A percentile compares a stretch with the other conserved stretches of the same genome.
Conservation (phyloP, 1,284 basidiomycete genomes). For the Microbotryum violaceum region DNA sequence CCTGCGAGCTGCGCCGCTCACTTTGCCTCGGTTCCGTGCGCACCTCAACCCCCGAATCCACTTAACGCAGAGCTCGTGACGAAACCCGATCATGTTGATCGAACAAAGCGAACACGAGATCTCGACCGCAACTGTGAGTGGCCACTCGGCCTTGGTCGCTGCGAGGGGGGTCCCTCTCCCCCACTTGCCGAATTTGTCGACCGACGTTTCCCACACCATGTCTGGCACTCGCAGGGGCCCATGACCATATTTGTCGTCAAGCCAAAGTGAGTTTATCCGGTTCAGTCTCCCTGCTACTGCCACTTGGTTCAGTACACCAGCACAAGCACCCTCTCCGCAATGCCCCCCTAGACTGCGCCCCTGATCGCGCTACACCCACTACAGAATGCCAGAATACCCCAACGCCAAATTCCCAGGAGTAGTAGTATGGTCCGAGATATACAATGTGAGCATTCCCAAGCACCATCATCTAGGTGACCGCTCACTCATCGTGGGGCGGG, state of each 20-base stretch:
- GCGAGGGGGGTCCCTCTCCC: too few relatives aligned
- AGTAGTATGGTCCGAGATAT: slow-evolving; percentile 42
- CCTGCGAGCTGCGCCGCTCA: too few relatives aligned
- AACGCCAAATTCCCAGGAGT: slow-evolving; percentile 63
- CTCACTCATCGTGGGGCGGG: too few relatives aligned
- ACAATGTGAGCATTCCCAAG: slow-evolving; percentile 36
- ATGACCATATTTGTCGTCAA: slow-evolving; percentile 71
- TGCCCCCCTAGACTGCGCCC: neutral
- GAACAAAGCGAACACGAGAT: slow-evolving; percentile 7
- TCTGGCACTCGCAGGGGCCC: slow-evolving; percentile 43
- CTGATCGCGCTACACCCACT: neutral
- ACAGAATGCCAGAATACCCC: slow-evolving; percentile 58
- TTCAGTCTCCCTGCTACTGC: neutral
- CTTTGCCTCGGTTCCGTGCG: too few relatives aligned
- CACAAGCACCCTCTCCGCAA: too few relatives aligned
- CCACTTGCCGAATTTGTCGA: too few relatives aligned
- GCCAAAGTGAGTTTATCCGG: slow-evolving; percentile 42
- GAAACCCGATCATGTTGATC: slow-evolving; percentile 13
- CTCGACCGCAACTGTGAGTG: slow-evolving; percentile 11
- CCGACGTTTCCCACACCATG: too few relatives aligned
- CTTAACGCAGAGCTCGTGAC: too few relatives aligned
- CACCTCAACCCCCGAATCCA: too few relatives aligned
- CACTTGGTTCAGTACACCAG: neutral
- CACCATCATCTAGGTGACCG: too few relatives aligned
- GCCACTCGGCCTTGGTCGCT: too few relatives aligned